Percentiles rank a stretch among this genome's conserved stretches.
Evolutionary conservation across 306 rosid genomes (phyloP).

Genomic region (Prunus armeniaca): DNA sequence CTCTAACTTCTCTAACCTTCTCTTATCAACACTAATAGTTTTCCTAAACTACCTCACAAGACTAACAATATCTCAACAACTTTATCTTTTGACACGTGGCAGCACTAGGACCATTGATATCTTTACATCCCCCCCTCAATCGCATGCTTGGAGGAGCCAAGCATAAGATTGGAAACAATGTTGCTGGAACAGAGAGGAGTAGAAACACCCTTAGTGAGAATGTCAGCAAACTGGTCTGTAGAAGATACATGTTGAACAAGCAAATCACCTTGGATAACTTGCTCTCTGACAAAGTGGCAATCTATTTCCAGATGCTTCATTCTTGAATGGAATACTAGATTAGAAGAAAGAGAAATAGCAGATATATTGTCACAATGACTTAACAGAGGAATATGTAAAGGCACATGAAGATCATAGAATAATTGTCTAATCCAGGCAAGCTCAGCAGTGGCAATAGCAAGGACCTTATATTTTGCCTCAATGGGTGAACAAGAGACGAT

Average conservation of each 20-base stretch:
- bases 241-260: background rate
- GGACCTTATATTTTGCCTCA: background rate
- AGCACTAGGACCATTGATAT: no score
- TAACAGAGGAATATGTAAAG: background rate
- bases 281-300: background rate
- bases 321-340: background rate
- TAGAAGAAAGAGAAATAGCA: background rate
- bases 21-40: no score
- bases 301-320: background rate
- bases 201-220: no score
- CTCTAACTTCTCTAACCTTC: no score
- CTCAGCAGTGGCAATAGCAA: background rate
- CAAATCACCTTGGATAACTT: background rate
- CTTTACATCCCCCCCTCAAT: no score
- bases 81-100: no score
- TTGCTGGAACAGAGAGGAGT: no score
- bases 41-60: no score
- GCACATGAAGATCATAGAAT: background rate
- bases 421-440: background rate
- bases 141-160: no score
- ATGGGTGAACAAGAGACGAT: fast-evolving
- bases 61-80: no score
- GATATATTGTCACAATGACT: background rate
- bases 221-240: background rate
- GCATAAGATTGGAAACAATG: no score